Evolutionary conservation across 2,329 filamentous ascomycete genomes (phyloP).

Genomic region (Fusarium nodosum): DNA sequence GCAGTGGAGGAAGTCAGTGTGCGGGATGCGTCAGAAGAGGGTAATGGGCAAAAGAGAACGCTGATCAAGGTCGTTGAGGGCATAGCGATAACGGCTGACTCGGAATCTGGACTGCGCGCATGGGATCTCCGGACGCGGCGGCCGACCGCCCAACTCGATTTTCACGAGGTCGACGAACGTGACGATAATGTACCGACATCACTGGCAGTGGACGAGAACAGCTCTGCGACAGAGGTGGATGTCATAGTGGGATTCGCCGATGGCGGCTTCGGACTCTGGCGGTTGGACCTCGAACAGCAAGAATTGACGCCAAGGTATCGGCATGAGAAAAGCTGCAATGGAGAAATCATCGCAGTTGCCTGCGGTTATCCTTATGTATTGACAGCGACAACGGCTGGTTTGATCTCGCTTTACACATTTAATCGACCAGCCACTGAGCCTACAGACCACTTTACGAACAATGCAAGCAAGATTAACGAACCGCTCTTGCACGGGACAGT

Average conservation of each 20-base stretch:
- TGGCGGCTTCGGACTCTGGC: slow-evolving; percentile 80
- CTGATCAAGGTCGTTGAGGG: slow-evolving; percentile 84
- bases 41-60: slow-evolving; percentile 66
- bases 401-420: slow-evolving; percentile 83
- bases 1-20: slow-evolving; percentile 83
- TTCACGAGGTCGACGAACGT: slow-evolving; percentile 49
- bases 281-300: slow-evolving; percentile 62
- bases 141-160: slow-evolving; percentile 66
- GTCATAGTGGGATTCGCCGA: slow-evolving; percentile 78
- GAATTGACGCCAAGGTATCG: slow-evolving; percentile 66
- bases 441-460: slow-evolving; percentile 14
- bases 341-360: slow-evolving; percentile 77
- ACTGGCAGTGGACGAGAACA: slow-evolving; percentile 73
- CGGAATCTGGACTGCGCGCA: slow-evolving; percentile 76
- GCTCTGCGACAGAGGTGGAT: slow-evolving; percentile 63
- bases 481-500: not conserved
- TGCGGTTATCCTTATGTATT: slow-evolving; percentile 81
- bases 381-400: slow-evolving; percentile 80
- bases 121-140: slow-evolving; percentile 79
- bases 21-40: slow-evolving; percentile 52
- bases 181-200: slow-evolving; percentile 66
- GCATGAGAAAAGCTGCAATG: slow-evolving; percentile 73
- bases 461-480: slow-evolving; percentile 5
- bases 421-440: slow-evolving; percentile 45
- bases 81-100: slow-evolving; percentile 82